Percentiles rank a stretch among this genome's conserved stretches.
Evolutionary conservation across 352 stramenopile species (phyloP).

Genomic region (Phytophthora niederhauseri): DNA sequence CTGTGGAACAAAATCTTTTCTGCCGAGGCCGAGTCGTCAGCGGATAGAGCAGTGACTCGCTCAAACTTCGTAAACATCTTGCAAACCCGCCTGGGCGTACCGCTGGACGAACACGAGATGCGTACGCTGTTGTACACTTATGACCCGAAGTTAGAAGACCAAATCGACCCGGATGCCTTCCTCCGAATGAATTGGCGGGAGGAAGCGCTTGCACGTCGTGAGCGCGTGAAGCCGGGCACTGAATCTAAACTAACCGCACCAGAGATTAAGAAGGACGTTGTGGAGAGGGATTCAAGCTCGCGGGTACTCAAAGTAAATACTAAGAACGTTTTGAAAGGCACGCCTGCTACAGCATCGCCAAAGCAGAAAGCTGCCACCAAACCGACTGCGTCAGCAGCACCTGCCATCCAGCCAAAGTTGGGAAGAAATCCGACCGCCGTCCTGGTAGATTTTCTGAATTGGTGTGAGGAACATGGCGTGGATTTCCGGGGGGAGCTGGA

Average conservation of each 20-base stretch:
- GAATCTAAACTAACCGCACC: slow-evolving; percentile 17
- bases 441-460: slow-evolving; percentile 36
- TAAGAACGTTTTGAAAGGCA: slow-evolving; percentile 12
- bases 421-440: slow-evolving; percentile 11
- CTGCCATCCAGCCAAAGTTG: neutral
- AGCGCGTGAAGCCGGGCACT: slow-evolving; percentile 30
- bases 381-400: neutral
- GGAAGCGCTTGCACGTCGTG: slow-evolving; percentile 20
- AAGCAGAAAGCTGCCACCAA: neutral
- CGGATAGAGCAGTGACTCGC: slow-evolving; percentile 35
- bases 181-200: slow-evolving; percentile 66
- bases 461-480: slow-evolving; percentile 46
- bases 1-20: slow-evolving; percentile 52
- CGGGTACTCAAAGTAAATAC: slow-evolving; percentile 37
- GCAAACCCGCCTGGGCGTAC: slow-evolving; percentile 38
- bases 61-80: slow-evolving; percentile 50
- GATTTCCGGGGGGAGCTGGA: slow-evolving; percentile 66
- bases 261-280: slow-evolving; percentile 12
- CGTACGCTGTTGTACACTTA: slow-evolving; percentile 59
- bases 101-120: slow-evolving; percentile 58
- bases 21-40: slow-evolving; percentile 25
- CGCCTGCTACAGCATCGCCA: slow-evolving; percentile 2
- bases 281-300: slow-evolving; percentile 9
- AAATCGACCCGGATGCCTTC: slow-evolving; percentile 57
- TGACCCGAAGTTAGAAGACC: slow-evolving; percentile 54